Conservation (phyloP, 2,329 filamentous ascomycete species). For the Chrysoporthe deuterocubensis region DNA sequence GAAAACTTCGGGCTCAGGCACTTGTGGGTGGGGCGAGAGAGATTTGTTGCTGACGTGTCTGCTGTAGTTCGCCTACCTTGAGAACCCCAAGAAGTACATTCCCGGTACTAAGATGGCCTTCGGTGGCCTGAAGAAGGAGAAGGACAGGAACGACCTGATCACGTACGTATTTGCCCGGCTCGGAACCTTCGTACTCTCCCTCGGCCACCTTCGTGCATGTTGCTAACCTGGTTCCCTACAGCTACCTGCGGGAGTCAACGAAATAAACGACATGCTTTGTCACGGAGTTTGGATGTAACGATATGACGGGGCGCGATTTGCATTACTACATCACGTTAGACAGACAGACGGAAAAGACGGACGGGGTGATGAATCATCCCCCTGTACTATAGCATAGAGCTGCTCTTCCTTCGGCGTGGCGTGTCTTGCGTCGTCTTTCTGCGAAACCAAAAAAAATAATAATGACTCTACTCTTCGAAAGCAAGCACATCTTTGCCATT, state of each 20-base stretch:
- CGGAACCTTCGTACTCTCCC: neutral
- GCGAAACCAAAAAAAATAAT: constrained; percentile 8
- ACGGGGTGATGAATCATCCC: constrained; percentile 11
- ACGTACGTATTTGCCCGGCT: constrained; percentile 64
- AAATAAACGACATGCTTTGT: constrained; percentile 55
- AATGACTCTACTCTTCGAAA: constrained; percentile 30
- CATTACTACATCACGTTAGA: constrained; percentile 34
- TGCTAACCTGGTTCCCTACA: constrained; percentile 35
- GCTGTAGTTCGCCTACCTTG: constrained; percentile 84
- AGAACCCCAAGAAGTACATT: constrained; percentile 99
- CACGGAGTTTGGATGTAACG: constrained; percentile 26
- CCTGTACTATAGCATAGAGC: constrained; percentile 31
- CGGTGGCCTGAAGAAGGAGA: constrained; percentile 99
- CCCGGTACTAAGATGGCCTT: constrained; percentile 99
- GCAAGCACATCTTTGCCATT: neutral
- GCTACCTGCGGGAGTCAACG: constrained; percentile 72
- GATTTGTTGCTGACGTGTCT: constrained; percentile 5
- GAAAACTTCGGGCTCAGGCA: neutral
- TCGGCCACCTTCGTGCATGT: neutral
- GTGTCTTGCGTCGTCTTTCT: constrained; percentile 27
- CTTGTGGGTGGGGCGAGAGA: neutral
- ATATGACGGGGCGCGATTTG: constrained; percentile 30
- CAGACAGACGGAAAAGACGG: constrained; percentile 26
- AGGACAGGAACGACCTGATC: constrained; percentile 99
- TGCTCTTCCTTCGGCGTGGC: constrained; percentile 27